Base-by-base conservation (phyloP, 2,329 filamentous ascomycete species). In the Xylaria polymorpha region DNA sequence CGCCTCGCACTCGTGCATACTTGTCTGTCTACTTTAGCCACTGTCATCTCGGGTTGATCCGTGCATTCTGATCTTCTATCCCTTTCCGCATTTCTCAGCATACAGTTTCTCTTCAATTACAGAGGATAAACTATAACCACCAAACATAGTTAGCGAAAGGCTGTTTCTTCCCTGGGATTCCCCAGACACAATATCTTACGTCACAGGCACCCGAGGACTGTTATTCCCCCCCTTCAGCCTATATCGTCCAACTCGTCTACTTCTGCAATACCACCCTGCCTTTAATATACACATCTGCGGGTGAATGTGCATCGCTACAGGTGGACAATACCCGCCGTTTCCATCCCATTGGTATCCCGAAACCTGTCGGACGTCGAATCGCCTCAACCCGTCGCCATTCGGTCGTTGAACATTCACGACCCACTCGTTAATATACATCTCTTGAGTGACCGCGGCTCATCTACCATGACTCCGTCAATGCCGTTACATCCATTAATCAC, bases 401-500 rank as follows among this genome's bases (percentile, higher is more conserved):
- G 59, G 48, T 39, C 51, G 60, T 32, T n/a, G n/a, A 25, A 35
- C 22, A 15, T 55, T 41, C 41, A 57, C 60, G 64, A 57, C 67
- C 64, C 67, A 67, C 67, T 32, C 25, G 59, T n/a, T 7, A 59
- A 60, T 68, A 57, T 57, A 32, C 61, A 57, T 57, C 37, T 53
- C 20, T 53, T 32, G 20, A 46, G 55, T 51, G 43, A 46, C 61
- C 50, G 39, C 55, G 29, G 43, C 46, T 51, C 51, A 51, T 69
- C 53, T 65, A 64, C 64, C 66, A 77, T 78, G 75, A 69, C 73
- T 61, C 66, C 73, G 64, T 69, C 72, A 57, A 56, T 72, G 70
- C 69, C 68, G 69, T 72, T 71, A 66, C 69, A 73, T 60, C 70
- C 67, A 57, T 51, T 71, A 67, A 78, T 83, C 67, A 86, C 84